Evolutionary conservation across 257 asterid species (phyloP).

Genomic region (Primulina tabacum): DNA sequence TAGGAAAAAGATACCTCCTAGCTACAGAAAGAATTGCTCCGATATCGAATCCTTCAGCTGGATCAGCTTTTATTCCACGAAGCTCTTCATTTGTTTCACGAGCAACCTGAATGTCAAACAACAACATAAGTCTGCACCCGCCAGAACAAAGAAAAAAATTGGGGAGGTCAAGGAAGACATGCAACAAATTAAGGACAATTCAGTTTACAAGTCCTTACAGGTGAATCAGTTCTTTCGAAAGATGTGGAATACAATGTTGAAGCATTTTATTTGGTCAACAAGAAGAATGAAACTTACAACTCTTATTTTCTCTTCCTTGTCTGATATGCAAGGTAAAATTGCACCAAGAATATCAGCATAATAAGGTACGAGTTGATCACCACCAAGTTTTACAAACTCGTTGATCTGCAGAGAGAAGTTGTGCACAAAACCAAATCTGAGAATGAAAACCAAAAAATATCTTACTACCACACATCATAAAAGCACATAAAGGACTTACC

Average conservation of each 20-base stretch:
- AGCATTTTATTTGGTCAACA: conserved; percentile 11
- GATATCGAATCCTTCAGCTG: conserved; percentile 85
- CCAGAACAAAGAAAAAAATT: not conserved
- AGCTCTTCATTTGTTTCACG: conserved; percentile 98
- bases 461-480: conserved; percentile 14
- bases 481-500: conserved; percentile 47
- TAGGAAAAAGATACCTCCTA: conserved; percentile 56
- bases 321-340: conserved; percentile 95
- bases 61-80: conserved; percentile 76
- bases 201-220: not conserved
- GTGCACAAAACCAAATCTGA: conserved; percentile 24
- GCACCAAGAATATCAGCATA: conserved; percentile 97
- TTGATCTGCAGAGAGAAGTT: conserved; percentile 56
- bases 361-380: conserved; percentile 94
- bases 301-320: conserved; percentile 97
- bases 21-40: conserved; percentile 87
- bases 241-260: conserved; percentile 7
- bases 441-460: conserved; percentile 13
- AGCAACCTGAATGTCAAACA: conserved; percentile 62
- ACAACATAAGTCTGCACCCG: not conserved
- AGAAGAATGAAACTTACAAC: conserved; percentile 54
- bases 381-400: conserved; percentile 99
- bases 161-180: conserved; percentile 14
- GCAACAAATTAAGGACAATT: not conserved
- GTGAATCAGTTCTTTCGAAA: not conserved